These are phyloP conservation scores for Aureobasidium mangrovei DNA, from an alignment of 2,329 filamentous ascomycete species.

Conservation along the genomic window DNA sequence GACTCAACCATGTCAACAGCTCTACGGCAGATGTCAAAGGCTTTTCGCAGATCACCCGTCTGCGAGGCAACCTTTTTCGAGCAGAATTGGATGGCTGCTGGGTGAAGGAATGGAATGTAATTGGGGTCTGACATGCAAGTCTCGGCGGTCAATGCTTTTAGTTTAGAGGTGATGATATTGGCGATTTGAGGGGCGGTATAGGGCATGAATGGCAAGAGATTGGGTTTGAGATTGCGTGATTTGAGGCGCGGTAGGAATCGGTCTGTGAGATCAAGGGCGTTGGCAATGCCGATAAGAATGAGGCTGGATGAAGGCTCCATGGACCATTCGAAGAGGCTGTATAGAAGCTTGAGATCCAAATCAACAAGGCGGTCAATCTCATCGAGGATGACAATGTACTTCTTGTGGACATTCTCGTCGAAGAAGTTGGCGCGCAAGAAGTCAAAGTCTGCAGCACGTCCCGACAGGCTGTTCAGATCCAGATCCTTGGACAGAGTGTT, in stretches of 20 bases:
- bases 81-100: conserved; percentile 86
- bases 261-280: conserved; percentile 90
- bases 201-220: conserved; percentile 82
- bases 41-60: conserved; percentile 87
- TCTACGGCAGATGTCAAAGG: conserved; percentile 85
- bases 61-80: conserved; percentile 91
- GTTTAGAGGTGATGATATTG: conserved; percentile 72
- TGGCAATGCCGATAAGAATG: conserved; percentile 84
- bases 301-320: conserved; percentile 71
- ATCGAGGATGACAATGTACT: conserved; percentile 81
- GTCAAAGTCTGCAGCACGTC: conserved; percentile 58
- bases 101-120: conserved; percentile 82
- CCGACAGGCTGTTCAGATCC: conserved; percentile 48
- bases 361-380: conserved; percentile 93
- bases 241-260: conserved; percentile 90
- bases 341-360: conserved; percentile 78
- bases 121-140: conserved; percentile 33
- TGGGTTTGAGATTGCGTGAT: conserved; percentile 81
- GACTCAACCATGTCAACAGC: conserved; percentile 82
- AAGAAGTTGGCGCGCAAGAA: conserved; percentile 64
- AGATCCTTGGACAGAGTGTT: conserved; percentile 65
- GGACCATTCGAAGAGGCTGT: conserved; percentile 95
- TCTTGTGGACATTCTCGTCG: conserved; percentile 39
- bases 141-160: conserved; percentile 61
- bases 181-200: conserved; percentile 86